These are phyloP conservation scores for Monilinia fructigena DNA, from an alignment of 2,329 filamentous ascomycete species.

Conservation along the genomic window DNA sequence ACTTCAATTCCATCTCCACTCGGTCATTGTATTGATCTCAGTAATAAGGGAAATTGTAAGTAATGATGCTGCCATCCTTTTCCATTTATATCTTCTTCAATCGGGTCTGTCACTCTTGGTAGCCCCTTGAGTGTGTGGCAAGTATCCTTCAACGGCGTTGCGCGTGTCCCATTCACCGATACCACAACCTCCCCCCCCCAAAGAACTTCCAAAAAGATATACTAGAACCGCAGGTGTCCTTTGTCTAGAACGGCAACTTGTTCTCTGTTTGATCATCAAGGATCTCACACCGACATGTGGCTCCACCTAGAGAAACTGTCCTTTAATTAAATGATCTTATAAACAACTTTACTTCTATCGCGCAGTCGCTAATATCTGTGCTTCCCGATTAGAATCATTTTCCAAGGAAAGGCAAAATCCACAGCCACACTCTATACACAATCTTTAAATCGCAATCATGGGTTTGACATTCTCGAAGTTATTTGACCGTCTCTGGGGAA, in stretches of 20 bases:
- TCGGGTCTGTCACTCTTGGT: conserved; percentile 7
- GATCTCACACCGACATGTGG: conserved; percentile 27
- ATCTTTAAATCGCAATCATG: conserved; percentile 68
- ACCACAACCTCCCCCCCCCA: conserved; percentile 14
- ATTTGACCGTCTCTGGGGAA: conserved; percentile 94
- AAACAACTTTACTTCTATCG: conserved; percentile 27
- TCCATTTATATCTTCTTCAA: conserved; percentile 9
- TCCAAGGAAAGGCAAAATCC: conserved; percentile 40
- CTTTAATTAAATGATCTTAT: conserved; percentile 27
- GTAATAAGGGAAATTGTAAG: conserved; percentile 33
- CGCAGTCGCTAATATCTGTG: conserved; percentile 26
- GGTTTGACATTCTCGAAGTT: conserved; percentile 97
- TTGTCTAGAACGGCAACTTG: conserved; percentile 33
- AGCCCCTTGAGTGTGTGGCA: conserved; percentile 19
- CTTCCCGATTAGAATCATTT: conserved; percentile 26
- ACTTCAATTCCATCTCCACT: conserved; percentile 34
- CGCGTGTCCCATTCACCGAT: conserved; percentile 21
- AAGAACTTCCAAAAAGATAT: conserved; percentile 12
- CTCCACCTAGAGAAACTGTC: conserved; percentile 33
- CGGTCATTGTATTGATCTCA: conserved; percentile 35
- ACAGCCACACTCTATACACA: conserved; percentile 33
- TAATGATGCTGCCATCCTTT: conserved; percentile 20
- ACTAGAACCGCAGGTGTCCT: conserved; percentile 9
- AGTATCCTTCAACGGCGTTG: conserved; percentile 22
- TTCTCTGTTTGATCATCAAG: conserved; percentile 15